Evolutionary conservation across 148 eudicot species (phyloP).

Genomic region (Silene latifolia): DNA sequence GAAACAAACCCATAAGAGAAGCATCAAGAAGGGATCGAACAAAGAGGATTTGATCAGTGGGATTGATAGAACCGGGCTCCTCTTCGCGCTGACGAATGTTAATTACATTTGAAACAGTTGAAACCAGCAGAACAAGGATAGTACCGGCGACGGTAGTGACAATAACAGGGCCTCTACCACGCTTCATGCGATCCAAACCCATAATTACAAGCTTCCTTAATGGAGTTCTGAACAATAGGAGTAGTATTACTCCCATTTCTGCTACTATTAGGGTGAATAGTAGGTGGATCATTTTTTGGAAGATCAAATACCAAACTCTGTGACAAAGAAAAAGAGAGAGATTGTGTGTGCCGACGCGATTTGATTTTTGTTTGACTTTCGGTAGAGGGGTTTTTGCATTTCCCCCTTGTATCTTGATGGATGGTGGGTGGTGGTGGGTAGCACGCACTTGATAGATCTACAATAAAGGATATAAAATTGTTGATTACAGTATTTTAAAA

Average conservation of each 20-base stretch:
- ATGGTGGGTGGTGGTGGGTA: too few species aligned
- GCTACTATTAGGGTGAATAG: slow-evolving; percentile 29
- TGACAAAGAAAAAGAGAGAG: too few species aligned
- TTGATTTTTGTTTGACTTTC: too few species aligned
- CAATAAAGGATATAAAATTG: too few species aligned
- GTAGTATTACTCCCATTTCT: slow-evolving; percentile 32
- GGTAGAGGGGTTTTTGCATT: too few species aligned
- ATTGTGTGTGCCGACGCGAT: too few species aligned
- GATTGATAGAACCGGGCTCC: slow-evolving; percentile 33
- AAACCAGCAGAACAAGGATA: slow-evolving; percentile 25
- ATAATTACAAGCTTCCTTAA: slow-evolving; percentile 27
- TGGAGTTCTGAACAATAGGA: slow-evolving; percentile 39
- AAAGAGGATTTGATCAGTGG: slow-evolving; percentile 39
- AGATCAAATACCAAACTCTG: too few species aligned
- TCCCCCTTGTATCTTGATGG: too few species aligned
- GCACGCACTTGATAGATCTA: too few species aligned
- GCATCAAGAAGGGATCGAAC: slow-evolving; percentile 31
- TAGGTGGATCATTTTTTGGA: slow-evolving; percentile 32
- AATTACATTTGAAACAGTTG: slow-evolving; percentile 27
- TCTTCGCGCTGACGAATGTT: slow-evolving; percentile 24
- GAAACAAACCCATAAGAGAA: slow-evolving; percentile 40
- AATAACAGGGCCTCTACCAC: slow-evolving; percentile 36
- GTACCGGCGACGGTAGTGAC: slow-evolving; percentile 34
- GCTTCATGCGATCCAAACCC: slow-evolving; percentile 40
- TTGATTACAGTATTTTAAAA: too few species aligned